Percentiles rank a stretch among this genome's conserved stretches.
Conservation (phyloP, 1,284 basidiomycete genomes). For the Puccinia novopanici region DNA sequence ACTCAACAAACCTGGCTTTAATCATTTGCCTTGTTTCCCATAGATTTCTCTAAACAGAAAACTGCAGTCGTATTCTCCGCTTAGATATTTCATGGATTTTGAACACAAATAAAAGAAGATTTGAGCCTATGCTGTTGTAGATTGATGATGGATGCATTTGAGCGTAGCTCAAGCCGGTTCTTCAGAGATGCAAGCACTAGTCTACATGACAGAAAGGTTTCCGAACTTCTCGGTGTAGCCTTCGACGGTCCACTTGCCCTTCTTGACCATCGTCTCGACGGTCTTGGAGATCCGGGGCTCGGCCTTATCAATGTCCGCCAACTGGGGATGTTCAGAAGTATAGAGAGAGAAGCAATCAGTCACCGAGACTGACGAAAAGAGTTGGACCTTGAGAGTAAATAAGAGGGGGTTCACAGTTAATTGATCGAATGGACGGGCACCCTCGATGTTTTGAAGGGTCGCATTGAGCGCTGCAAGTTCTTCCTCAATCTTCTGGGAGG, state of each 20-base stretch:
- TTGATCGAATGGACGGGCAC: conserved; percentile 95
- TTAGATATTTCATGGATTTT: neutral
- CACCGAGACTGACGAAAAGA: conserved; percentile 47
- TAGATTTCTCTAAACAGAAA: neutral
- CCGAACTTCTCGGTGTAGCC: conserved; percentile 93
- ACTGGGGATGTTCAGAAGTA: conserved; percentile 61
- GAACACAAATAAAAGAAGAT: conserved; percentile 51
- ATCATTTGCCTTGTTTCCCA: neutral
- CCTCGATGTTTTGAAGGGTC: conserved; percentile 95
- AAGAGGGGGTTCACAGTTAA: conserved; percentile 70
- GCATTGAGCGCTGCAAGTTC: conserved; percentile 90
- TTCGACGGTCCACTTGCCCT: conserved; percentile 95
- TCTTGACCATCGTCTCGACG: conserved; percentile 95
- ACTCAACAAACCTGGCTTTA: neutral
- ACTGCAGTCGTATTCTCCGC: neutral
- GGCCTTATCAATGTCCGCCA: conserved; percentile 85
- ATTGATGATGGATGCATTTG: neutral
- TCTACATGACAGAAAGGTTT: conserved; percentile 81
- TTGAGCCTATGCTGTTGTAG: conserved; percentile 35
- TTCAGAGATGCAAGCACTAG: conserved; percentile 4
- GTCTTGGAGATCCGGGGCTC: conserved; percentile 89
- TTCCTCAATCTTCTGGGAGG: conserved; percentile 83
- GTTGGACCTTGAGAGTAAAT: neutral
- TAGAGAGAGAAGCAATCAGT: neutral
- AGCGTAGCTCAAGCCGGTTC: neutral